phyloP scores from a whole-genome alignment of 169 alveolate genomes.

The Miamiensis avidus region DNA sequence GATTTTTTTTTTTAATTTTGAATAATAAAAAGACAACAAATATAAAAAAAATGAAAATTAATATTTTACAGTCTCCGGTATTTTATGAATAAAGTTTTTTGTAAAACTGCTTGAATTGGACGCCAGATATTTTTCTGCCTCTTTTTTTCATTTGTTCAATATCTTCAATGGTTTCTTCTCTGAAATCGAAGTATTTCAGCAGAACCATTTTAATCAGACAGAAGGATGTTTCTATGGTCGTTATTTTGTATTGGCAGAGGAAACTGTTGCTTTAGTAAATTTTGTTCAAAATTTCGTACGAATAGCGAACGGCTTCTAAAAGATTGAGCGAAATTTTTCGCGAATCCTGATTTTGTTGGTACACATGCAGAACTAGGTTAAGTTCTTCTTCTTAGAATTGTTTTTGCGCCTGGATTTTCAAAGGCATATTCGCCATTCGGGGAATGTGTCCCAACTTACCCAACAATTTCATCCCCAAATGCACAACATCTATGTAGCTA shows the following conservation, averaged over 20 bases:
- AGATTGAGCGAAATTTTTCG: not conserved
- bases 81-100: too few relatives aligned
- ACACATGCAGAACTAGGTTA: too few relatives aligned
- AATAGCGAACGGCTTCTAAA: not conserved
- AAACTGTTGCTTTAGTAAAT: too few relatives aligned
- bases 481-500: not conserved
- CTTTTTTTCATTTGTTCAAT: not conserved
- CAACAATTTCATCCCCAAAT: not conserved
- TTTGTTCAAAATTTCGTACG: not conserved
- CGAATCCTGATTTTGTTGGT: not conserved
- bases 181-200: not conserved
- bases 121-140: not conserved
- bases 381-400: not conserved
- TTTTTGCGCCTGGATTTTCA: not conserved
- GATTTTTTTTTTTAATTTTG: too few relatives aligned
- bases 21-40: too few relatives aligned
- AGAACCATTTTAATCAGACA: not conserved
- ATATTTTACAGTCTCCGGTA: not conserved
- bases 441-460: not conserved
- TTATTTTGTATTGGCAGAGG: not conserved
- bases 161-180: not conserved
- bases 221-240: not conserved
- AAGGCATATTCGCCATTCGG: not conserved
- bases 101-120: too few relatives aligned
- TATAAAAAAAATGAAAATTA: too few relatives aligned